Conservation (phyloP, 495 filamentous ascomycete species). For the Annulohypoxylon bovei region DNA sequence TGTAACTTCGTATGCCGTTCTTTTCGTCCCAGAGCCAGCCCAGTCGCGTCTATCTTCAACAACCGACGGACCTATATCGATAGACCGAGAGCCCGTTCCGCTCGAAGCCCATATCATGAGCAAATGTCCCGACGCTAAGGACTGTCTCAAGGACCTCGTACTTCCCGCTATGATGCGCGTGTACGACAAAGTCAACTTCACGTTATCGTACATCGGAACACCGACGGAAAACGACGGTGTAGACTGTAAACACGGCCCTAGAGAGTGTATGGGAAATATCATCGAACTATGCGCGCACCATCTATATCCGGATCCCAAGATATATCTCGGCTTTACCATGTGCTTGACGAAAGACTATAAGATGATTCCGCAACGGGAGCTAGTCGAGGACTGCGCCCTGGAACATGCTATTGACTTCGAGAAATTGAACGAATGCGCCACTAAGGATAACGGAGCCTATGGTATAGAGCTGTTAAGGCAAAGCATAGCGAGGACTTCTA, state of each 20-base stretch:
- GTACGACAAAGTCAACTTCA: constrained; percentile 87
- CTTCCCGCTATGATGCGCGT: constrained; percentile 87
- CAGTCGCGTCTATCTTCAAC: constrained; percentile 5
- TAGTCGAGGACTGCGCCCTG: constrained; percentile 85
- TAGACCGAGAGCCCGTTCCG: constrained; percentile 61
- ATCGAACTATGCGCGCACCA: constrained; percentile 88
- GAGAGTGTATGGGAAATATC: constrained; percentile 94
- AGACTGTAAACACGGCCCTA: constrained; percentile 85
- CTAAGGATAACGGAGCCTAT: constrained; percentile 68
- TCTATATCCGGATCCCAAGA: constrained; percentile 83
- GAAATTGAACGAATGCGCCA: constrained; percentile 78
- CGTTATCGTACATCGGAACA: constrained; percentile 86
- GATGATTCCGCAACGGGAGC: constrained; percentile 74
- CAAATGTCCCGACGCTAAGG: constrained; percentile 89
- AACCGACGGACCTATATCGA: constrained; percentile 3
- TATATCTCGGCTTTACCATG: constrained; percentile 88
- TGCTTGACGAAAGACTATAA: constrained; percentile 79
- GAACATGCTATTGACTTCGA: constrained; percentile 90
- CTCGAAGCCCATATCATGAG: constrained; percentile 94
- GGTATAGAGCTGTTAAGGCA: constrained; percentile 74
- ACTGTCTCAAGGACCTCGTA: constrained; percentile 82
- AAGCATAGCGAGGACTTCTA: constrained; percentile 75
- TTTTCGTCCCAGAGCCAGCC: constrained; percentile 17
- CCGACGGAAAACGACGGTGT: constrained; percentile 72
- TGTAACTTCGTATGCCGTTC: constrained; percentile 29